Base-by-base conservation (phyloP, 306 rosid genomes). In the Lathyrus tuberosus region DNA sequence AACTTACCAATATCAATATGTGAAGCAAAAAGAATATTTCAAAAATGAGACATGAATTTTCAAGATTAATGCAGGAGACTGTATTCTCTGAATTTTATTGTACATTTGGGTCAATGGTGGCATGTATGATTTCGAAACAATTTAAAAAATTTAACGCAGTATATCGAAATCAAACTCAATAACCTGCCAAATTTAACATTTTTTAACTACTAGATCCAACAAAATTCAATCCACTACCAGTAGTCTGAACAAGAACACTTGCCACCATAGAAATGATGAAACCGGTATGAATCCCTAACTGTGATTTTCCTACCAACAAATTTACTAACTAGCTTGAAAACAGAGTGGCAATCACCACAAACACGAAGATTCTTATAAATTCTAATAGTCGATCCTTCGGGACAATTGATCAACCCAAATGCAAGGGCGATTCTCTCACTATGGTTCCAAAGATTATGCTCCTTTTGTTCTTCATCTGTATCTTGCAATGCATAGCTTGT, bases 401-500 rank as follows among this genome's bases (percentile, higher is more conserved):
- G 84, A 46, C 87, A 72, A 64, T 67, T 84, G 80, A 90, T 81
- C 86, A 90, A 83, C 31, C 88, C 97, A 33, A 77, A 93, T 33
- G 96, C 97, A 52, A 93, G 97, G 37, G 98, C 97, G 15, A 90
- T 76, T 84, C 96, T 88, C 81, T 93, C 98, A 30, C 97, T 90
- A 71, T 93, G 97, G 78, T 88, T 90, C 97, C 96, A 90, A 80
- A 93, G 96, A 83, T 88, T 88, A 51, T 84, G 96, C 80, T 93
- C 97, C 78, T 86, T 93, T 67, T 90, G 94, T 76, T 93, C 97
- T 73, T 90, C 97, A 46, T 93, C 98, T 9, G 85, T 90, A 35
- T 93, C 98, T 41, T 93, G 98, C 71, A 93, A 78, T 8, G 94
- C 79, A 76, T 79, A 81, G 86, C 89, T 88, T 76, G 90, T 90